Percentiles rank a stretch among this genome's conserved stretches.
Evolutionary conservation across 2,329 filamentous ascomycete genomes (phyloP).

Genomic region (Graphilbum sp.): DNA sequence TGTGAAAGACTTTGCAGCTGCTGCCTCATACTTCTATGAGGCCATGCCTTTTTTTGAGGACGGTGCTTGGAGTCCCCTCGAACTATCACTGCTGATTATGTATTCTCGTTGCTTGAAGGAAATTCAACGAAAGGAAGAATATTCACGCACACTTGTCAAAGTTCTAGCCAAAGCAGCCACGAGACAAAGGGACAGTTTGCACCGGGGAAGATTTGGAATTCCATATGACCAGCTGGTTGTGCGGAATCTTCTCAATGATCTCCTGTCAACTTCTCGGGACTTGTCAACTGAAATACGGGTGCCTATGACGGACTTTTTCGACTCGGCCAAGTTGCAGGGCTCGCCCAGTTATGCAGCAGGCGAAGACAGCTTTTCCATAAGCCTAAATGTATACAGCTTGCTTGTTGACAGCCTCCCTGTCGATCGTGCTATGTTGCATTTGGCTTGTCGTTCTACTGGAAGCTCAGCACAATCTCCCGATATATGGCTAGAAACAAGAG

Average conservation of each 20-base stretch:
- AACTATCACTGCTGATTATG: constrained; percentile 71
- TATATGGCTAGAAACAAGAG: constrained; percentile 17
- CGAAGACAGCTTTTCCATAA: constrained; percentile 59
- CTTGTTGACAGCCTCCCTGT: constrained; percentile 54
- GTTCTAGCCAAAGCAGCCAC: constrained; percentile 52
- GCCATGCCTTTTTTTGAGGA: constrained; percentile 67
- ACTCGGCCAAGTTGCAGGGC: constrained; percentile 48
- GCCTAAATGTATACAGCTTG: constrained; percentile 52
- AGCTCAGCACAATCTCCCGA: constrained; percentile 43
- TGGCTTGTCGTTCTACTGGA: constrained; percentile 31
- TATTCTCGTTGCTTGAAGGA: constrained; percentile 70
- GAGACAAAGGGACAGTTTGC: constrained; percentile 25
- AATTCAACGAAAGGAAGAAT: constrained; percentile 61
- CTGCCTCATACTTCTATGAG: constrained; percentile 61
- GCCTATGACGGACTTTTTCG: constrained; percentile 59
- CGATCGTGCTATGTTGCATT: constrained; percentile 45
- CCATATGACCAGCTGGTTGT: constrained; percentile 25
- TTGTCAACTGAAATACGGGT: constrained; percentile 45
- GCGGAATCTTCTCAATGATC: constrained; percentile 28
- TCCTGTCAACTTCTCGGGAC: constrained; percentile 27
- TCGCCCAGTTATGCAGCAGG: constrained; percentile 52
- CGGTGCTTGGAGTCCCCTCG: constrained; percentile 61
- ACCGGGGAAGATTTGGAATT: too few species aligned
- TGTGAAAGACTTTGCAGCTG: constrained; percentile 54
- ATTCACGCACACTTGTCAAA: constrained; percentile 58